Percentiles rank a stretch among this genome's conserved stretches.
phyloP scores from a whole-genome alignment of 805 yeast genomes.

The Ogataea allantospora region DNA sequence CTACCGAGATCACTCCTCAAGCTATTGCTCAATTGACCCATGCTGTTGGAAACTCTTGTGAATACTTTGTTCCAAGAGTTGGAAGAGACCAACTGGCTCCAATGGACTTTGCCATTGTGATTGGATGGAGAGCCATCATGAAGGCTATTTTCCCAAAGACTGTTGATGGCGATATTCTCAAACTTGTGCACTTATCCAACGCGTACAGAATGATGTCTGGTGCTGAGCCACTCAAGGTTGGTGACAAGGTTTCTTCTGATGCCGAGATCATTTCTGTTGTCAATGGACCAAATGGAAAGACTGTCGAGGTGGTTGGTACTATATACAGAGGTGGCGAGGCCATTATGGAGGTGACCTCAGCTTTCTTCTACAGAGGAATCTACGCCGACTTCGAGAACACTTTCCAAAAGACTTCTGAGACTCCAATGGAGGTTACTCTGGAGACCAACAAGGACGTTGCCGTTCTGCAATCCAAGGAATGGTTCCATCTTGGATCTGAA shows the following conservation, averaged over 20 bases:
- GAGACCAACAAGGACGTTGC: conserved; percentile 85
- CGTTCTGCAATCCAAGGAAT: conserved; percentile 89
- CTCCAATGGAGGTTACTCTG: conserved; percentile 78
- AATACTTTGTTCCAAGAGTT: conserved; percentile 87
- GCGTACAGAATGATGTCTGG: conserved; percentile 92
- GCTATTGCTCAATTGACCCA: conserved; percentile 91
- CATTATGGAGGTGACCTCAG: conserved; percentile 91
- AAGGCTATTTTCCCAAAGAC: conserved; percentile 96
- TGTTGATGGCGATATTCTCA: conserved; percentile 94
- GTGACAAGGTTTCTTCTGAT: conserved; percentile 76
- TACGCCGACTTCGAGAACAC: conserved; percentile 89
- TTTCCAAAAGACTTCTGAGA: conserved; percentile 82
- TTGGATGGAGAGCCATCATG: conserved; percentile 98
- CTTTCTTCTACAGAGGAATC: conserved; percentile 94
- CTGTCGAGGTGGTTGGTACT: conserved; percentile 93
- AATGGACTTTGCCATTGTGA: conserved; percentile 98
- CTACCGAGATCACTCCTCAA: conserved; percentile 65
- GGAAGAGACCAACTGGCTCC: conserved; percentile 89
- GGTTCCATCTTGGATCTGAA: conserved; percentile 84
- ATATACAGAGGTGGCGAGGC: conserved; percentile 72
- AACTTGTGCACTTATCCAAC: conserved; percentile 91
- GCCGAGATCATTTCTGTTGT: conserved; percentile 87
- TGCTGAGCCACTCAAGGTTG: conserved; percentile 83
- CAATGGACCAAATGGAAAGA: conserved; percentile 90
- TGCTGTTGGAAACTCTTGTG: conserved; percentile 96